Conservation (phyloP, 225 moss, liverwort and hornwort species). For the Climacium dendroides region DNA sequence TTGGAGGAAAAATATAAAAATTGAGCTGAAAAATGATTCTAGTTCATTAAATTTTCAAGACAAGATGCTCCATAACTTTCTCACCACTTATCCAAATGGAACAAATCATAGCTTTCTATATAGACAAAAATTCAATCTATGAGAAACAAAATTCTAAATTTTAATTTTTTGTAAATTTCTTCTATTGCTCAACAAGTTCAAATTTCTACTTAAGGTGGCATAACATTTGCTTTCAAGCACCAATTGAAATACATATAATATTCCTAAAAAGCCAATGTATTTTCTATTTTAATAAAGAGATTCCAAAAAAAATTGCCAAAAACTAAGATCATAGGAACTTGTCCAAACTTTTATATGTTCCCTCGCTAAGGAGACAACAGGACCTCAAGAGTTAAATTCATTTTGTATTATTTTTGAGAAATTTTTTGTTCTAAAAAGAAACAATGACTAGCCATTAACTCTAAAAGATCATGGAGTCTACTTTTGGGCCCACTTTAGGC, state of each 20-base stretch:
- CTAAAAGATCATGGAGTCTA: no score
- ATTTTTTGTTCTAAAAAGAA: not conserved
- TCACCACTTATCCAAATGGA: not conserved
- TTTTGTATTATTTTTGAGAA: not conserved
- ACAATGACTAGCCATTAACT: fast-evolving
- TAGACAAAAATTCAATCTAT: not conserved
- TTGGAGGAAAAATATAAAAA: not conserved
- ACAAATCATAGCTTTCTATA: fast-evolving
- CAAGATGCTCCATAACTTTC: fast-evolving
- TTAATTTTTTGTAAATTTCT: not conserved
- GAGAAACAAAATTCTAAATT: not conserved
- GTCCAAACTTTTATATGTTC: not conserved
- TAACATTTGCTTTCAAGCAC: fast-evolving
- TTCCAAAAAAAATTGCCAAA: not conserved
- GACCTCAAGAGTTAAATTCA: not conserved
- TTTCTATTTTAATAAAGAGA: not conserved
- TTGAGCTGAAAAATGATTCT: fast-evolving
- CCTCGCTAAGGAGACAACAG: fast-evolving
- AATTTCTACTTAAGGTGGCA: not conserved
- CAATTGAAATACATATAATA: not conserved
- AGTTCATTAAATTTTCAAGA: fast-evolving
- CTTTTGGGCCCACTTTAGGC: no score
- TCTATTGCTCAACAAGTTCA: fast-evolving
- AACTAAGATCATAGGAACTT: not conserved
- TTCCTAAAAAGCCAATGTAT: fast-evolving